Evolutionary conservation across 177 flowering plant species (phyloP), one percentile per base, ranked within the genome.

Genomic region (Vitis hybrid): DNA sequence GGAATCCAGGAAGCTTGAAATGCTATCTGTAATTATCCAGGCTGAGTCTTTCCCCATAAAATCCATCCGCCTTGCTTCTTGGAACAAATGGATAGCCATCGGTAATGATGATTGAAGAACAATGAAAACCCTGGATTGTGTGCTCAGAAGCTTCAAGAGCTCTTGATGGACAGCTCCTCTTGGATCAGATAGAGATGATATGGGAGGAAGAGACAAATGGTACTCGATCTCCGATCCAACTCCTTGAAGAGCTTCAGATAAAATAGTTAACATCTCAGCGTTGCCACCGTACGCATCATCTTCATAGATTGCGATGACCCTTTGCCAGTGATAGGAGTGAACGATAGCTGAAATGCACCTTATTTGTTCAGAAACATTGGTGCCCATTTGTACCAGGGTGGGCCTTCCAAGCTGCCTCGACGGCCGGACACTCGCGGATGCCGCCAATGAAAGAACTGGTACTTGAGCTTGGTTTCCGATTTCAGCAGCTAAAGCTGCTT

Each of bases 41-140:
- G 40, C 13, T 19, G 19, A 14, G 30, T 60, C 4, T 27, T 32
- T 35, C 7, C 46, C 7, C 7, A 4, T 35, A 6, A 35, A 35
- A 35, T 35, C 46, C 46, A 35, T 35, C 1, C 46, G 46, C 46
- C 46, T 35, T 35, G 46, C 46, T 35, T 35, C 46, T 35, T 35
- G 46, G 56, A 81, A 77, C 58, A 86, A 62, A 60, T 64, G 75
- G 6, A 55, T 35, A 0, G 80, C 83, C 27, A 79, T 17, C 5
- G 81, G 58, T 35, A 73, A 2, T 0, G 88, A 82, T 11, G 79
- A 62, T 4, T 70, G 79, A 62, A 81, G 76, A 60, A 85, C 68
- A 15, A 85, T 66, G 60, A 85, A 82, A 50, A 81, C 80, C 67
- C 86, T 56, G 1, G 79, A 73, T 40, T 75, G 78, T 54, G 9